Evolutionary conservation across 306 rosid species (phyloP).

Genomic region (Geum urbanum): DNA sequence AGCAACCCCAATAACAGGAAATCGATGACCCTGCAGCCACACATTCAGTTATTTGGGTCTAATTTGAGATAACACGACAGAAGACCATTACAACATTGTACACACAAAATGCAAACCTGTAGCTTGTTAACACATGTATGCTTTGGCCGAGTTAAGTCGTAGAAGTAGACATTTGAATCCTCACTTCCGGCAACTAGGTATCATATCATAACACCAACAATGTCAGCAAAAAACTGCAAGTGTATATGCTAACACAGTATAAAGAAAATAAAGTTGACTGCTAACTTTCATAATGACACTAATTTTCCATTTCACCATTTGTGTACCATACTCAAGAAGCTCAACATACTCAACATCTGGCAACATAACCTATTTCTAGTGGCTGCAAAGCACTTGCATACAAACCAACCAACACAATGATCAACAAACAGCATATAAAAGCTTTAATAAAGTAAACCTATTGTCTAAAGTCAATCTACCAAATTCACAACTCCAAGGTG

Average conservation of each 20-base stretch:
- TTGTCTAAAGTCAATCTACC: background rate
- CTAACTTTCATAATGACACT: background rate
- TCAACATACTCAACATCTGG: background rate
- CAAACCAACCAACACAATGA: background rate
- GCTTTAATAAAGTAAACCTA: background rate
- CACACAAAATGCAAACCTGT: constrained; percentile 40
- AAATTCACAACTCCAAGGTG: background rate
- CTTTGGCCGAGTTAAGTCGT: constrained; percentile 84
- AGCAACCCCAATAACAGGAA: constrained; percentile 81
- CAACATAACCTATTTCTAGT: background rate
- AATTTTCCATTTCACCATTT: background rate
- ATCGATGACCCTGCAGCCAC: constrained; percentile 80
- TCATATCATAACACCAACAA: constrained; percentile 20
- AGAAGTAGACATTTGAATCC: constrained; percentile 80
- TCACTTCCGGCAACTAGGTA: constrained; percentile 89
- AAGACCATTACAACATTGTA: background rate
- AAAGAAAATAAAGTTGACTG: background rate
- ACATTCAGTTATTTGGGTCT: constrained; percentile 27
- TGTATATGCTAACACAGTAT: background rate
- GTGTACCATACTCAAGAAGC: background rate
- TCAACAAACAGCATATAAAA: background rate
- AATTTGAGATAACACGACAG: background rate
- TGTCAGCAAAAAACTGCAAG: constrained; percentile 25
- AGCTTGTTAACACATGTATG: constrained; percentile 96
- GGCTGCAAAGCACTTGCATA: background rate